A percentile compares a stretch with the other conserved stretches of the same genome.
These are phyloP conservation scores for Annulohypoxylon maeteangense DNA, from an alignment of 495 filamentous ascomycete species.

Conservation along the genomic window DNA sequence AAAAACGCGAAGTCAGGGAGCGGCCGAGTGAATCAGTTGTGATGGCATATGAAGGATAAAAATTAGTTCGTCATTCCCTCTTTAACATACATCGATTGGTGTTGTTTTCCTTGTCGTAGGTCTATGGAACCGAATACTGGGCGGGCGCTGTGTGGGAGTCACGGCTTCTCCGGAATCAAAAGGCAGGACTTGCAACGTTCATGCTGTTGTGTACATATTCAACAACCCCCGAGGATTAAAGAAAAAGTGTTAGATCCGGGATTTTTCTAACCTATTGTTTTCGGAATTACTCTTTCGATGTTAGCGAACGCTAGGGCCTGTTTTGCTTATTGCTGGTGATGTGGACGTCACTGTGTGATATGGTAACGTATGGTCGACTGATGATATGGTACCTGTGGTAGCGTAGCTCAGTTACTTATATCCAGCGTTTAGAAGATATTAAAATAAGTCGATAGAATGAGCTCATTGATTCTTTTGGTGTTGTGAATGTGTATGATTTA, in stretches of 20 bases:
- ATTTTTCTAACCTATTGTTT: neutral
- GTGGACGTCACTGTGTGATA: neutral
- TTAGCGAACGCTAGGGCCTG: neutral
- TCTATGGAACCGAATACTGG: neutral
- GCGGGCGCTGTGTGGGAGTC: slow-evolving; percentile 22
- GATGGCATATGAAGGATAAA: slow-evolving; percentile 1
- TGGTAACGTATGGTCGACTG: neutral
- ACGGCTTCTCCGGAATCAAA: neutral
- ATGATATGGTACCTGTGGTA: neutral
- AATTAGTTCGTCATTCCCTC: slow-evolving; percentile 17
- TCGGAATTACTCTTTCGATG: neutral
- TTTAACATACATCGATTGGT: slow-evolving; percentile 13
- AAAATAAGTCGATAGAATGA: neutral
- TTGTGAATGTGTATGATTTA: neutral
- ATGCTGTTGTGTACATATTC: slow-evolving; percentile 31
- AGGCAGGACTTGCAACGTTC: slow-evolving; percentile 1
- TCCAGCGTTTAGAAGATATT: neutral
- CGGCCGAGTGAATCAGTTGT: slow-evolving; percentile 40
- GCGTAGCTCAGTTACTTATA: neutral
- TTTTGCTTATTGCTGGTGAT: neutral
- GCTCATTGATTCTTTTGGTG: neutral
- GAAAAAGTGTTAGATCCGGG: slow-evolving; percentile 13
- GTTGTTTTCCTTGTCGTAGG: neutral
- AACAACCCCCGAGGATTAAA: slow-evolving; percentile 1
- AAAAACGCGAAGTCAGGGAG: slow-evolving; percentile 60